Conservation (phyloP, 805 yeast species). For the Ogataea dorogensis region DNA sequence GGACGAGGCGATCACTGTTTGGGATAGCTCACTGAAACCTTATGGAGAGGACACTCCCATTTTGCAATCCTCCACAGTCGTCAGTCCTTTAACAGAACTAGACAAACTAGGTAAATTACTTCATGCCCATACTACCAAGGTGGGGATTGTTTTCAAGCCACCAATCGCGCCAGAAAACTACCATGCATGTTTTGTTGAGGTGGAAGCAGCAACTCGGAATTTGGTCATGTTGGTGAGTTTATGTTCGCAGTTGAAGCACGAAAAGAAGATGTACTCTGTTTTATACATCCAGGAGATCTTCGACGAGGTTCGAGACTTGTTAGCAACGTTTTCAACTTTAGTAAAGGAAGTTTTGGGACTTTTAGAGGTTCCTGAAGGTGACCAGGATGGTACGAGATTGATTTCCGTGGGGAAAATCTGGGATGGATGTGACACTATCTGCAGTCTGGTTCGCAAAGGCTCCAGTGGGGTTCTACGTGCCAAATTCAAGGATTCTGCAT, state of each 20-base stretch:
- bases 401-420: conserved; percentile 66
- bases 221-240: conserved; percentile 47
- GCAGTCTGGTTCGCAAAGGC: conserved; percentile 44
- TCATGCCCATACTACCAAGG: conserved; percentile 75
- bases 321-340: conserved; percentile 18
- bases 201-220: conserved; percentile 45
- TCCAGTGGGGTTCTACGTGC: conserved; percentile 50
- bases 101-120: conserved; percentile 56
- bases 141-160: conserved; percentile 68
- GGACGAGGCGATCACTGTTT: conserved; percentile 20
- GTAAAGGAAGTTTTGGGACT: conserved; percentile 20
- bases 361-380: conserved; percentile 10
- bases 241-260: conserved; percentile 39
- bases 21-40: conserved; percentile 17
- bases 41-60: conserved; percentile 1
- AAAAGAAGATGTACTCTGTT: conserved; percentile 33
- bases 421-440: conserved; percentile 58
- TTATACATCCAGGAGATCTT: conserved; percentile 33
- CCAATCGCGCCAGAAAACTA: conserved; percentile 42
- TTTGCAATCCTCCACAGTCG: conserved; percentile 29
- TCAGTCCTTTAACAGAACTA: conserved; percentile 54
- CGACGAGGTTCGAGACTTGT: conserved; percentile 20
- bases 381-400: conserved; percentile 41
- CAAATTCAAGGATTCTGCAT: conserved; percentile 43
- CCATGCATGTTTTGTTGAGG: conserved; percentile 47